A percentile compares a stretch with the other conserved stretches of the same genome.
Evolutionary conservation across 2,329 filamentous ascomycete genomes (phyloP).

Genomic region (Hypoxylon sp.): DNA sequence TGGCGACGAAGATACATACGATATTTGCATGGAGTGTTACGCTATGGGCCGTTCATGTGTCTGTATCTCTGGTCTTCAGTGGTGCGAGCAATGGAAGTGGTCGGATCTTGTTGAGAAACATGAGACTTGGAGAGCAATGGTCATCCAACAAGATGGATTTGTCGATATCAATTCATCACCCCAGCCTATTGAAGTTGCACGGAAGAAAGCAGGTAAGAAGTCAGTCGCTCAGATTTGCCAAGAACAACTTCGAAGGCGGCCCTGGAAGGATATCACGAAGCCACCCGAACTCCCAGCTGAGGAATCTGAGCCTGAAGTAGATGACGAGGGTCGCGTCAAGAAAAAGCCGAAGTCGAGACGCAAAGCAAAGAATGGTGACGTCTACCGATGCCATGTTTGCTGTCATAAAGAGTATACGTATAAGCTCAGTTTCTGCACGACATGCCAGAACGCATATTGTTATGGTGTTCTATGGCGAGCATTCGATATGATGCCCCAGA

Average conservation of each 20-base stretch:
- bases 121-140: constrained; percentile 84
- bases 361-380: constrained; percentile 68
- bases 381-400: constrained; percentile 84
- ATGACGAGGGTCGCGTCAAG: constrained; percentile 75
- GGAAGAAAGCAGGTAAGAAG: constrained; percentile 78
- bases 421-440: constrained; percentile 86
- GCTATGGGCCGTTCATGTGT: constrained; percentile 95
- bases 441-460: constrained; percentile 85
- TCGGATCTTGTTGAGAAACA: constrained; percentile 81
- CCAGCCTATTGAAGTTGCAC: constrained; percentile 78
- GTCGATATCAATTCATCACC: constrained; percentile 77
- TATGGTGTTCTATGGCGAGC: constrained; percentile 94
- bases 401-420: constrained; percentile 84
- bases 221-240: constrained; percentile 94
- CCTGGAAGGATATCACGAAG: constrained; percentile 86
- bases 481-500: constrained; percentile 89
- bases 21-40: constrained; percentile 98
- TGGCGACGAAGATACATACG: constrained; percentile 87
- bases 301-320: constrained; percentile 67
- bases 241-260: constrained; percentile 83
- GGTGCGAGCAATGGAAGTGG: constrained; percentile 96
- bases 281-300: constrained; percentile 58
- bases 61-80: constrained; percentile 87
- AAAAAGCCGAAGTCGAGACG: constrained; percentile 74
- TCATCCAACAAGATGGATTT: constrained; percentile 80